Percentiles rank a stretch among this genome's conserved stretches.
phyloP scores from a whole-genome alignment of 257 asterid species.

The Capsicum baccatum region DNA sequence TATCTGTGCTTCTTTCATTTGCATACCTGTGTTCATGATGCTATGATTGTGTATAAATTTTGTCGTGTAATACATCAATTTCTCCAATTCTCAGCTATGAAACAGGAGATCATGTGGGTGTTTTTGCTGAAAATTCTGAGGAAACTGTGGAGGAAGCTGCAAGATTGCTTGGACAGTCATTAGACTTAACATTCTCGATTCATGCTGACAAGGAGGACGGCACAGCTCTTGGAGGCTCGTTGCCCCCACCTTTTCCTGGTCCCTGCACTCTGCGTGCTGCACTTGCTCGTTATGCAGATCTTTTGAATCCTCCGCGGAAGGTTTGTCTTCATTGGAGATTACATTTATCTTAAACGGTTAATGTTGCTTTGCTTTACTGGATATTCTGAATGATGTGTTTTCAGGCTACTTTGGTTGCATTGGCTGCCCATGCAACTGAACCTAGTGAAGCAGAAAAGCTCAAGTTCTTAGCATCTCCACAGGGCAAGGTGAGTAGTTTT shows the following conservation, averaged over 20 bases:
- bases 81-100: conserved; percentile 55
- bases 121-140: conserved; percentile 66
- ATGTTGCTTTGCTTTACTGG: conserved; percentile 2
- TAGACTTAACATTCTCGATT: conserved; percentile 62
- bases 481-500: conserved; percentile 65
- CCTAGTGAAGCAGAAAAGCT: conserved; percentile 69
- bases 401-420: conserved; percentile 76
- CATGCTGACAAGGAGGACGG: conserved; percentile 75
- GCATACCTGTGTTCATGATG: conserved; percentile 1
- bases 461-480: conserved; percentile 69
- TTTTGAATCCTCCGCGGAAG: conserved; percentile 73
- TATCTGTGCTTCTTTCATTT: conserved; percentile 1
- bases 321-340: conserved; percentile 34
- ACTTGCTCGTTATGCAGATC: conserved; percentile 71
- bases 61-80: conserved; percentile 9
- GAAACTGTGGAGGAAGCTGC: conserved; percentile 76
- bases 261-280: conserved; percentile 75
- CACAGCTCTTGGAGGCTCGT: conserved; percentile 59
- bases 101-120: conserved; percentile 87
- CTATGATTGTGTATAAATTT: conserved; percentile 2
- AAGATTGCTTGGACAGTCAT: conserved; percentile 55
- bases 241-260: conserved; percentile 79
- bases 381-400: conserved; percentile 11
- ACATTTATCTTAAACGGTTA: background rate
- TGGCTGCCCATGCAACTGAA: conserved; percentile 76